Evolutionary conservation across 345 rosid species (phyloP).

Genomic region (Eucalyptus tenuipes): DNA sequence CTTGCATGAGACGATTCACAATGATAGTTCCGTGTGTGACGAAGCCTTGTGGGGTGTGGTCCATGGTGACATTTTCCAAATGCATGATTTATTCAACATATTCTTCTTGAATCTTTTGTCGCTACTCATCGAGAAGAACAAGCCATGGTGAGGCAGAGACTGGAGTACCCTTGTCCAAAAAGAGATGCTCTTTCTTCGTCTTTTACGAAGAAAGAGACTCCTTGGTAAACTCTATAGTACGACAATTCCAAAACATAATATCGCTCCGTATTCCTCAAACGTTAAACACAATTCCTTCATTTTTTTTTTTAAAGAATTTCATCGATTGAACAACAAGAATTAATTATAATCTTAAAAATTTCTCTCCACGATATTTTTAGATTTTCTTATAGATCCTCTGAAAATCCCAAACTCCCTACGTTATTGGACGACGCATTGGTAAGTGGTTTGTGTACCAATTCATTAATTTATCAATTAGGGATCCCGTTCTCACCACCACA

Average conservation of each 20-base stretch:
- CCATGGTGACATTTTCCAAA: neutral
- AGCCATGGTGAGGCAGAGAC: neutral
- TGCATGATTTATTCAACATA: neutral
- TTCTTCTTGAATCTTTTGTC: neutral
- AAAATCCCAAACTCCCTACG: too few species aligned
- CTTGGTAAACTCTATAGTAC: too few species aligned
- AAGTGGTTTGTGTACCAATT: too few species aligned
- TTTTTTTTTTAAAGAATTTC: neutral
- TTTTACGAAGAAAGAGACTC: too few species aligned
- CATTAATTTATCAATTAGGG: too few species aligned
- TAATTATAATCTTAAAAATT: neutral
- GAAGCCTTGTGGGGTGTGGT: neutral
- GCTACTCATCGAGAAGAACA: neutral
- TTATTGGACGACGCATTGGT: too few species aligned
- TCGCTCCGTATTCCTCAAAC: neutral
- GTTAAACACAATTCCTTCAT: neutral
- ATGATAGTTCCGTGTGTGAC: too few species aligned
- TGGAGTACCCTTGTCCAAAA: neutral
- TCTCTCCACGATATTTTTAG: neutral
- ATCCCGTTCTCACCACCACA: too few species aligned
- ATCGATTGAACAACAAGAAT: too few species aligned
- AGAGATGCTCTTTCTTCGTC: neutral
- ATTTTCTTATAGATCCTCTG: too few species aligned
- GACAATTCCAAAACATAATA: neutral
- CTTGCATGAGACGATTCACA: too few species aligned